phyloP scores from a whole-genome alignment of 2,329 filamentous ascomycete species.

The Colletotrichum paranaense region DNA sequence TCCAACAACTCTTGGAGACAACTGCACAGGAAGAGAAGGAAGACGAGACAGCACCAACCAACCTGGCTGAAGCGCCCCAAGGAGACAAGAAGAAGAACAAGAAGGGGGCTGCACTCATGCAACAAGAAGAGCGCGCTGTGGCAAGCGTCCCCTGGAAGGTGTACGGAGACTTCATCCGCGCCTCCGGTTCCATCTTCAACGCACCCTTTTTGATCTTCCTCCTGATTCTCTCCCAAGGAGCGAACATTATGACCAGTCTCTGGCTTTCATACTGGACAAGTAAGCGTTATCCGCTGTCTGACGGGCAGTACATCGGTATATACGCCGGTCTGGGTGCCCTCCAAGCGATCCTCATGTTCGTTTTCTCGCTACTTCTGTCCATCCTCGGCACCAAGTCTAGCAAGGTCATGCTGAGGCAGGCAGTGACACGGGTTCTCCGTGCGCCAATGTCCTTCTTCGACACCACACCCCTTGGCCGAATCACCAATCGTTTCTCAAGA shows the following conservation, averaged over 20 bases:
- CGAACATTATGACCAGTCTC: slow-evolving; percentile 87
- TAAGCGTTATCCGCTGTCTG: slow-evolving; percentile 75
- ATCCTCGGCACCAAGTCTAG: slow-evolving; percentile 84
- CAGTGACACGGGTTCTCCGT: slow-evolving; percentile 80
- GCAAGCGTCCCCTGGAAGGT: slow-evolving; percentile 83
- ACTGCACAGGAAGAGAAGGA: slow-evolving; percentile 78
- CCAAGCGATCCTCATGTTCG: slow-evolving; percentile 82
- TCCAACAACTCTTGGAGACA: slow-evolving; percentile 86
- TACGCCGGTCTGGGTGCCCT: slow-evolving; percentile 77
- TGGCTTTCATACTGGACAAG: slow-evolving; percentile 97
- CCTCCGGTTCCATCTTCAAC: slow-evolving; percentile 78
- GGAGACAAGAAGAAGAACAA: slow-evolving; percentile 64
- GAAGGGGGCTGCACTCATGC: slow-evolving; percentile 76
- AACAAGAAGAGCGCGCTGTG: slow-evolving; percentile 75
- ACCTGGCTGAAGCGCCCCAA: slow-evolving; percentile 52
- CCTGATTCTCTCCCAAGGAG: slow-evolving; percentile 79
- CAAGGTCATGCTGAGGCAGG: slow-evolving; percentile 82
- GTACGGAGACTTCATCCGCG: slow-evolving; percentile 80
- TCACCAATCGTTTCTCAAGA: slow-evolving; percentile 95
- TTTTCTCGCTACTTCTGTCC: slow-evolving; percentile 82
- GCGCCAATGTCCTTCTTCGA: slow-evolving; percentile 94
- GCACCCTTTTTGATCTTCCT: slow-evolving; percentile 72
- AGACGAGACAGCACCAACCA: slow-evolving; percentile 58
- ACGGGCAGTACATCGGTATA: slow-evolving; percentile 77
- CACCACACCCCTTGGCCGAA: slow-evolving; percentile 92